Evolutionary conservation across 1,284 basidiomycete genomes (phyloP).

Genomic region (Veloboletus limbatus): DNA sequence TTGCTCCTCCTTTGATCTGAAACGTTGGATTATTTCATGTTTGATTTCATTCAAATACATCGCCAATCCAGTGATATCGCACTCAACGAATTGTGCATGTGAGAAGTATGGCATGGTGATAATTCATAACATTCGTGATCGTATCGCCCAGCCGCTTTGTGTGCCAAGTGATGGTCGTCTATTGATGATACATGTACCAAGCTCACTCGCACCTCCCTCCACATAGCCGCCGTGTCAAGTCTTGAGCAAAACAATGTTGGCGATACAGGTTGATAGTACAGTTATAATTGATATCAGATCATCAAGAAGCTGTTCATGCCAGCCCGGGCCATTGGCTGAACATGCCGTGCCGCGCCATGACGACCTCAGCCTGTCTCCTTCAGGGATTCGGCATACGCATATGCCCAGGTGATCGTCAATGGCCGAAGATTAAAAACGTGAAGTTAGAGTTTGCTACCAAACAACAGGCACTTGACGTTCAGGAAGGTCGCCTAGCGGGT

Average conservation of each 20-base stretch:
- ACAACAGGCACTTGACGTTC: background rate
- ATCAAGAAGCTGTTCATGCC: conserved; percentile 11
- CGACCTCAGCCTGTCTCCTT: background rate
- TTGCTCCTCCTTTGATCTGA: background rate
- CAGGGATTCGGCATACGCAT: too few species aligned
- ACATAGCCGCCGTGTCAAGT: background rate
- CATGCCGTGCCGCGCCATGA: background rate
- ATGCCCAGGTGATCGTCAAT: conserved; percentile 1
- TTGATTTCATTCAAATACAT: background rate
- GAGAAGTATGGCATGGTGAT: background rate
- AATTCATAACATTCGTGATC: background rate
- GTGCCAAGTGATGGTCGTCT: background rate
- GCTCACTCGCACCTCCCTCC: background rate
- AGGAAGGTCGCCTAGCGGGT: background rate
- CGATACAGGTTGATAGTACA: background rate
- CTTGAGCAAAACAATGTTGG: background rate
- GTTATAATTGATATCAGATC: conserved; percentile 5
- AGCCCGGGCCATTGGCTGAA: background rate
- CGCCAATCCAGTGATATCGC: background rate
- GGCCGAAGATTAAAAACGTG: background rate
- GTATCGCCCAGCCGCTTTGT: conserved; percentile 1
- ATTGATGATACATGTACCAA: background rate
- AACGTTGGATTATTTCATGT: background rate
- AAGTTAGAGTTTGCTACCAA: conserved; percentile 8
- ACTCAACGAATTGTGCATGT: background rate